Percentiles rank a stretch among this genome's conserved stretches.
phyloP scores from a whole-genome alignment of 805 yeast genomes.

The Kregervanrija pseudodelftensis region DNA sequence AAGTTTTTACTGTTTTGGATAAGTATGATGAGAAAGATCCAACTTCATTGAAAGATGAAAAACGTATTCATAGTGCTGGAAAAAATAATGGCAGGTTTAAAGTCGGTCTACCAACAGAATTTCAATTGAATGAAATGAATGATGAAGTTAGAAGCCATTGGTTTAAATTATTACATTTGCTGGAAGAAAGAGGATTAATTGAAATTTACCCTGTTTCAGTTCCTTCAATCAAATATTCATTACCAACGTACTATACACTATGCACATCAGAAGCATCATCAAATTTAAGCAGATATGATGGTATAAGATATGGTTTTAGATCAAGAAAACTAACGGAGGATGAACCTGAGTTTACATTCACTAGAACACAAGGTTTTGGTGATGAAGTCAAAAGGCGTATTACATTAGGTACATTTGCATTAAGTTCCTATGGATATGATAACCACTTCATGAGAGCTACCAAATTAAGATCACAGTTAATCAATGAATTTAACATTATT shows the following conservation, averaged over 20 bases:
- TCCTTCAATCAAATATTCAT: slow-evolving; percentile 56
- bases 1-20: slow-evolving; percentile 53
- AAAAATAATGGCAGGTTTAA: slow-evolving; percentile 22
- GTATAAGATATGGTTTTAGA: slow-evolving; percentile 73
- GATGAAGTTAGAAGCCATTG: slow-evolving; percentile 40
- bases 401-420: slow-evolving; percentile 76
- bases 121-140: slow-evolving; percentile 49
- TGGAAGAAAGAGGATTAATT: slow-evolving; percentile 43
- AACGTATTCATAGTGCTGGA: slow-evolving; percentile 24
- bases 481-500: slow-evolving; percentile 55
- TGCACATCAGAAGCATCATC: slow-evolving; percentile 95
- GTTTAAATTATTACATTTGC: slow-evolving; percentile 33
- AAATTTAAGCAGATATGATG: slow-evolving; percentile 84
- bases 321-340: slow-evolving; percentile 26
- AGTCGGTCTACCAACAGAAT: slow-evolving; percentile 73
- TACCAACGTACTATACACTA: slow-evolving; percentile 80
- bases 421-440: slow-evolving; percentile 65
- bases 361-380: slow-evolving; percentile 68
- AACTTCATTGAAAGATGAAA: slow-evolving; percentile 42
- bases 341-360: slow-evolving; percentile 37
- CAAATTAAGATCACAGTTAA: slow-evolving; percentile 50
- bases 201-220: slow-evolving; percentile 58
- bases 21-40: slow-evolving; percentile 70
- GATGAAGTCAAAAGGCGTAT: slow-evolving; percentile 78
- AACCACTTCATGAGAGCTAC: slow-evolving; percentile 78